These are phyloP conservation scores for Cyberlindnera petersonii DNA, from an alignment of 805 yeast genomes.

Conservation along the genomic window DNA sequence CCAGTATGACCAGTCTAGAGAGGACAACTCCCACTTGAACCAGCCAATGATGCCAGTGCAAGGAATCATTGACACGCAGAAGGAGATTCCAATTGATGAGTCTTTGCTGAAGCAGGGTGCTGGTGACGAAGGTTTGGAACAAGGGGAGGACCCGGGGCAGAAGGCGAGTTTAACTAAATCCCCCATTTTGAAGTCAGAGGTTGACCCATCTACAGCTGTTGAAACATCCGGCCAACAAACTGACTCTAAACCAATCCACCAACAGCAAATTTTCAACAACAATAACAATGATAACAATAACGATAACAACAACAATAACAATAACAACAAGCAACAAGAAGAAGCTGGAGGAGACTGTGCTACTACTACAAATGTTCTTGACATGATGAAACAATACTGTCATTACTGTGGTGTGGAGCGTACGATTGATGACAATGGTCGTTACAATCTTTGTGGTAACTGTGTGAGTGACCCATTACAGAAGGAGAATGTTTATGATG, in stretches of 20 bases:
- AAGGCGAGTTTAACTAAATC: slow-evolving; percentile 20
- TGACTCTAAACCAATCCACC: slow-evolving; percentile 17
- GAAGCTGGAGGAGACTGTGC: slow-evolving; percentile 1
- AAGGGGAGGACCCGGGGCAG: slow-evolving; percentile 7
- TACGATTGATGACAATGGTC: slow-evolving; percentile 26
- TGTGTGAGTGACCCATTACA: slow-evolving; percentile 27
- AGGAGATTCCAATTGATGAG: slow-evolving; percentile 23
- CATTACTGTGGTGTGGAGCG: slow-evolving; percentile 25
- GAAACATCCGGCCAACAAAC: slow-evolving; percentile 13
- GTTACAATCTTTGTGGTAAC: slow-evolving; percentile 26
- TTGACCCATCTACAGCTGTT: slow-evolving; percentile 15
- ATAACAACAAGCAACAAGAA: slow-evolving; percentile 2
- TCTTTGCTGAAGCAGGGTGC: slow-evolving; percentile 15
- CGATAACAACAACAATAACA: slow-evolving; percentile 2
- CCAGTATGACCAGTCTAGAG: slow-evolving; percentile 20
- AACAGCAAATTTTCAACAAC: slow-evolving; percentile 7
- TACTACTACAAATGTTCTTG: not conserved
- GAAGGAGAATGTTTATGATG: slow-evolving; percentile 23
- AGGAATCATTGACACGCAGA: slow-evolving; percentile 10
- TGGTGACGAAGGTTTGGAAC: slow-evolving; percentile 7
- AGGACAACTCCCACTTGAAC: slow-evolving; percentile 6
- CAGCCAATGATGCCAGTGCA: slow-evolving; percentile 15
- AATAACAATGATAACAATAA: slow-evolving; percentile 6
- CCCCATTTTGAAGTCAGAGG: slow-evolving; percentile 21
- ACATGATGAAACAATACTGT: too few species aligned